Base-by-base conservation (phyloP, 106 monocot genomes). In the Agapanthus africanus region DNA sequence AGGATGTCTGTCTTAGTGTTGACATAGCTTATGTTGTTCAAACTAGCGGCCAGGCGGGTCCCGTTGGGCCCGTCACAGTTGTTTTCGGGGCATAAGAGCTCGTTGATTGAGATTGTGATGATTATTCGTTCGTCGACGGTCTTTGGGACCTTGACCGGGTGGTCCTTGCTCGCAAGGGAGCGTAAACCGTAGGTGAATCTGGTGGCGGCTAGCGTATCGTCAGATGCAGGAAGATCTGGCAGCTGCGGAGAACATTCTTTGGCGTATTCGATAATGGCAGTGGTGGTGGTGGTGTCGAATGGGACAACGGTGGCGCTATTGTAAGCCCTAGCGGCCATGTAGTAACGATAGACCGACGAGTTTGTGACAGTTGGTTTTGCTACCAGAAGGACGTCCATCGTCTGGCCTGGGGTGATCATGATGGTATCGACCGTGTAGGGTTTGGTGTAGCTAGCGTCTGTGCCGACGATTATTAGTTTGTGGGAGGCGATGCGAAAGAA, bases 271-370 rank as follows among this genome's bases (percentile, higher is more conserved):
- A 91, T 70, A 65, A 91, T 71, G 25, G 87, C 84, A 35, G 91
- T 87, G 70, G 83, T 80, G 56, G 90, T 91, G 38, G 83, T 84
- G 74, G 87, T 81, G 81, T 84, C 84, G 54, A 84, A 82, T 19
- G 74, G n/a, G 31, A 70, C 71, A 30, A 35, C 60, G 7, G 28
- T 83, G 0, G 69, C 81, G 25, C 77, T 79, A 7, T 66, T 47
- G 54, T 77, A 91, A 25, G 87, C 79, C 15, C 65, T 73, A 33
- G 91, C 87, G n/a, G 84, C 91, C 22, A 91, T 72, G 82, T 91
- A 87, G 81, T 79, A 91, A 2, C 1, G 71, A 51, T 16, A 7
- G 9, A 44, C 59, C 54, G 65, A 71, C 28, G 18, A 76, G 71
- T 76, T 69, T 41, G 40, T 7, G 13, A 41, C 13, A 13, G 6